Base-by-base conservation (phyloP, 805 yeast species). In the Suhomyces faveliae region DNA sequence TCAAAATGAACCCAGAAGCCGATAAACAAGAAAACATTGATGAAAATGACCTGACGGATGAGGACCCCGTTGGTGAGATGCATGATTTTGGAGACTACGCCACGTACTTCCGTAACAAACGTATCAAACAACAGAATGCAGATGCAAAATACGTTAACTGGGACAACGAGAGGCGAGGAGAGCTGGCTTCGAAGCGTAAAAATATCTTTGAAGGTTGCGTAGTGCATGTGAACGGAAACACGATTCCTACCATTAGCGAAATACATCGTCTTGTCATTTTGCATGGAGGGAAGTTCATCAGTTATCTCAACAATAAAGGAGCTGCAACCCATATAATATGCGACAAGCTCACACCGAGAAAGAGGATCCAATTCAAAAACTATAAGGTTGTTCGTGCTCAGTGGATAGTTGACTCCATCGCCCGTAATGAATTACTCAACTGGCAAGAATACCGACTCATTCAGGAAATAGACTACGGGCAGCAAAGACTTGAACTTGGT, bases 171-270 rank as follows among this genome's bases (percentile, higher is more conserved):
- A 63, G 80, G 15, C 62, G 63, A 5, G 47, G 41, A 2, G 54
- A 51, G 3, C 47, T 48, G 19, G 24, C 5, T 6, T 8, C 5
- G 15, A 25, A 37, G 40, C 54, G 58, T 1, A 51, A 52, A 11
- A 21, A 49, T 15, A 70, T 91, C 1, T 90, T 92, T 60, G 58
- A 68, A 30, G 81, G 77, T 1, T 87, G 91, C 61, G 65, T 72
- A 1, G 74, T 92, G 4, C 83, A 86, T 62, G 89, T 92, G n/a
- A 91, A 90, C 58, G 99, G 99, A 0, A 82, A 86, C 58, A 92
- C 98, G 0, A 68, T 67, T 2, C 98, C 98, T 0, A 81, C 91
- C n/a, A 77, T 89, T 12, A 68, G 78, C 37, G 85, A 81, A 50
- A 67, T 94, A 24, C 92, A 87, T 57, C 77, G 83, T 47, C 56